phyloP scores from a whole-genome alignment of 2,329 filamentous ascomycete genomes.

The Colletotrichum tanaceti region DNA sequence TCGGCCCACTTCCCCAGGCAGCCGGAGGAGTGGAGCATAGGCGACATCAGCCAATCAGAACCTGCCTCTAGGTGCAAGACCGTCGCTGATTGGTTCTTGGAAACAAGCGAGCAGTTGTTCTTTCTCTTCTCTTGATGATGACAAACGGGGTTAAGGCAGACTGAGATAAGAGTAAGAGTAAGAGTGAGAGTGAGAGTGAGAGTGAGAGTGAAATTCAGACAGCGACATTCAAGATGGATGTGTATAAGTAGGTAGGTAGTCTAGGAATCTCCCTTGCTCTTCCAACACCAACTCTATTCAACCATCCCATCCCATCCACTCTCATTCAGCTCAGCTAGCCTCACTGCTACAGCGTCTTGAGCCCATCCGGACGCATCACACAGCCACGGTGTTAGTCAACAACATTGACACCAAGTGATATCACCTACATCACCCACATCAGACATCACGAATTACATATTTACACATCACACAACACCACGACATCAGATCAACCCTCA shows the following conservation, averaged over 20 bases:
- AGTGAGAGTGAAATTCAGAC: too few species aligned
- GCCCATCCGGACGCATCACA: not conserved
- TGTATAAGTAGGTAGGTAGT: slow-evolving; percentile 8
- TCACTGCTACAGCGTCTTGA: too few species aligned
- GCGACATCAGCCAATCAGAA: slow-evolving; percentile 9
- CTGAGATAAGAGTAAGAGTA: too few species aligned
- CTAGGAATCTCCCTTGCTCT: not conserved
- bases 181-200: too few species aligned
- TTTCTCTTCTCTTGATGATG: not conserved
- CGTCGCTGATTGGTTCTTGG: slow-evolving; percentile 10
- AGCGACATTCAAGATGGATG: not conserved
- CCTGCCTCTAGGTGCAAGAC: accelerated
- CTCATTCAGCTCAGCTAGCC: too few species aligned
- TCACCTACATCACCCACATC: too few species aligned
- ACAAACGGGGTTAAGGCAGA: not conserved
- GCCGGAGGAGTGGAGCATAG: not conserved
- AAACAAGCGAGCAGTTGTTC: not conserved
- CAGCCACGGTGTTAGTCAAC: too few species aligned
- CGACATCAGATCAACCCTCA: too few species aligned
- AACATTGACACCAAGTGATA: too few species aligned
- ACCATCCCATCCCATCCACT: not conserved
- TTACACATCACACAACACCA: not conserved
- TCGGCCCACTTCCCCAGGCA: not conserved
- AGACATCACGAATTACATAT: too few species aligned
- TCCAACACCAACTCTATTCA: not conserved